Evolutionary conservation across 345 rosid genomes (phyloP), one percentile per base, ranked within the genome.

Genomic region (Eucalyptus sp.): DNA sequence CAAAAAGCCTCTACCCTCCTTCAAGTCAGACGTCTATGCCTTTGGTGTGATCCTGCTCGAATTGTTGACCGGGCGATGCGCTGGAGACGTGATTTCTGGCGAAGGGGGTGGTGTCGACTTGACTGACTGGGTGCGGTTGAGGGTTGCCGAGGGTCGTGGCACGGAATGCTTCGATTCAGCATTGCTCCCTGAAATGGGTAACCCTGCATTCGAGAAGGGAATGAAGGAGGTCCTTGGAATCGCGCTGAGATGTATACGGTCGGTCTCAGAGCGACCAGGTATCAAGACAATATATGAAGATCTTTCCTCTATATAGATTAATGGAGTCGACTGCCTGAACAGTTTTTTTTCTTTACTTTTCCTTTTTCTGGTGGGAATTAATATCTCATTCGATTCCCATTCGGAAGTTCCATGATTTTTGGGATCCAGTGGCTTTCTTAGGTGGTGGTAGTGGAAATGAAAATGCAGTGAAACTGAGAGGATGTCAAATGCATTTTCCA

Each of bases 271-370:
- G 92, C 96, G 99, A 90, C 97, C 98, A 37, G 99, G 99, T 87
- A 98, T 97, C 92, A 98, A 98, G 95, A 93, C 97, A 86, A 95
- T 97, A 87, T 98, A 98, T 84, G 99, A 98, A 93, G 99, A 98
- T 93, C 98, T 98, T 41, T 98, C 99, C 20, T 97, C 99, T 3
- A 94, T 98, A 89, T 97, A 95, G 84, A 81, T 37, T 87, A 25
- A 29, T 27, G 76, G 51, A 16, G 86, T 76, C 37, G 6, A 50
- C 68, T 58, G 51, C 37, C 81, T 37, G 89, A 76, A 62, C 68
- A 43, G 33, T 80, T 54, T 17, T 27, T 31, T 48, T 50, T 50
- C 66, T 16, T 31, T 18, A 29, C 48, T 22, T 86, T 43, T 41
- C 18, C 29, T 86, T 15, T 15, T 49, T 50, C 27, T 41, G 88